Evolutionary conservation across 768 basidiomycete genomes (phyloP).

Genomic region (Pisolithus sp.): DNA sequence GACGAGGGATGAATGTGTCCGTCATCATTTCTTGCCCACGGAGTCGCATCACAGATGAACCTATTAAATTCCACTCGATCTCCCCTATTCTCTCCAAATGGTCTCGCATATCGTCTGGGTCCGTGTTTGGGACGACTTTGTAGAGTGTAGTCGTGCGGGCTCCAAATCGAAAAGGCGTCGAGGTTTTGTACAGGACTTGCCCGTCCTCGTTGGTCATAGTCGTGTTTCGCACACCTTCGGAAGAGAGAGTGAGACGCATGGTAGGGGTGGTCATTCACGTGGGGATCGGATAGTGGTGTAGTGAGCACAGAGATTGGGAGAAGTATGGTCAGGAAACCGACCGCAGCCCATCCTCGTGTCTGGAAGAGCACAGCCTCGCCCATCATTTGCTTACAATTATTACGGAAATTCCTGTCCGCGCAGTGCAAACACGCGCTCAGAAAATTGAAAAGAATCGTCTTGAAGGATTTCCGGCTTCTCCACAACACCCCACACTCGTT

Average conservation of each 20-base stretch:
- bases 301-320: no score
- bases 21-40: constrained; percentile 21
- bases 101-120: constrained; percentile 20
- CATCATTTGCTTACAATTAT: no score
- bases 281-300: no score
- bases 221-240: constrained; percentile 18
- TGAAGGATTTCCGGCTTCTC: no score
- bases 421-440: no score
- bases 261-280: background rate
- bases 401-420: no score
- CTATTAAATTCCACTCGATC: constrained; percentile 30
- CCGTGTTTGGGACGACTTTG: constrained; percentile 19
- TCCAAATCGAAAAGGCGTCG: constrained; percentile 10
- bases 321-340: no score
- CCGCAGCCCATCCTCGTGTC: no score
- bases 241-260: constrained; percentile 22
- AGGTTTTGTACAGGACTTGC: constrained; percentile 26
- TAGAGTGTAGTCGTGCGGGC: constrained; percentile 18
- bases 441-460: no score
- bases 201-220: constrained; percentile 17
- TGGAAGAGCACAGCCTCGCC: no score
- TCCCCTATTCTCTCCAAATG: constrained; percentile 26
- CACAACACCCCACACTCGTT: no score
- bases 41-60: constrained; percentile 26
- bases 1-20: constrained; percentile 17